Evolutionary conservation across 2,329 filamentous ascomycete genomes (phyloP).

Genomic region (Colletotrichum gloeosporioides): DNA sequence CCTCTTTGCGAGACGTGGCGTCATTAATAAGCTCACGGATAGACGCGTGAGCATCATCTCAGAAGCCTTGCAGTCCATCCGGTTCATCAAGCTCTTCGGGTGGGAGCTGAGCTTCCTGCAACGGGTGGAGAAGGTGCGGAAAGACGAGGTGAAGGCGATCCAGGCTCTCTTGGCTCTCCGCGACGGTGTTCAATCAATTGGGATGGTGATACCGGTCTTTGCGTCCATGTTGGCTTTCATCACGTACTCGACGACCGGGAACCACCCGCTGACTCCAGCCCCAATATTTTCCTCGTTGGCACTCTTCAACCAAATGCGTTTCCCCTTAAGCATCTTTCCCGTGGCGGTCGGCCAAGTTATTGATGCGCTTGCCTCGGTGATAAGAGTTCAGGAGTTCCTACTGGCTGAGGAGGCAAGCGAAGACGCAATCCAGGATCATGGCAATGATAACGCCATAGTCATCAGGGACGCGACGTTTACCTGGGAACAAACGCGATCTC

Average conservation of each 20-base stretch:
- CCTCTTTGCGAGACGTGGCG: slow-evolving; percentile 73
- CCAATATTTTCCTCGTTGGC: slow-evolving; percentile 90
- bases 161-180: slow-evolving; percentile 82
- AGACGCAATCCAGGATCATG: slow-evolving; percentile 59
- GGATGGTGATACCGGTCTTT: slow-evolving; percentile 87
- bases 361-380: slow-evolving; percentile 84
- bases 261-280: slow-evolving; percentile 74
- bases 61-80: slow-evolving; percentile 88
- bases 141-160: slow-evolving; percentile 78
- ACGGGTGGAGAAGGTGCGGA: slow-evolving; percentile 75
- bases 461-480: slow-evolving; percentile 79
- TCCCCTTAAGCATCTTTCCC: slow-evolving; percentile 88
- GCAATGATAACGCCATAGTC: slow-evolving; percentile 72
- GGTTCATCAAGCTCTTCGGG: slow-evolving; percentile 95
- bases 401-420: slow-evolving; percentile 86
- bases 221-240: slow-evolving; percentile 96
- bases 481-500: slow-evolving; percentile 68
- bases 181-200: slow-evolving; percentile 82
- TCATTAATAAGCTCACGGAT: slow-evolving; percentile 92
- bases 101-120: slow-evolving; percentile 89
- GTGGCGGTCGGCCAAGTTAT: slow-evolving; percentile 87
- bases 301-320: slow-evolving; percentile 87
- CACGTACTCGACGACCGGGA: slow-evolving; percentile 67
- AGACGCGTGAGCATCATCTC: slow-evolving; percentile 89
- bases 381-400: slow-evolving; percentile 86